Evolutionary conservation across 371 early-diverging fungal genomes (phyloP).

Genomic region (Mortierella sp.): DNA sequence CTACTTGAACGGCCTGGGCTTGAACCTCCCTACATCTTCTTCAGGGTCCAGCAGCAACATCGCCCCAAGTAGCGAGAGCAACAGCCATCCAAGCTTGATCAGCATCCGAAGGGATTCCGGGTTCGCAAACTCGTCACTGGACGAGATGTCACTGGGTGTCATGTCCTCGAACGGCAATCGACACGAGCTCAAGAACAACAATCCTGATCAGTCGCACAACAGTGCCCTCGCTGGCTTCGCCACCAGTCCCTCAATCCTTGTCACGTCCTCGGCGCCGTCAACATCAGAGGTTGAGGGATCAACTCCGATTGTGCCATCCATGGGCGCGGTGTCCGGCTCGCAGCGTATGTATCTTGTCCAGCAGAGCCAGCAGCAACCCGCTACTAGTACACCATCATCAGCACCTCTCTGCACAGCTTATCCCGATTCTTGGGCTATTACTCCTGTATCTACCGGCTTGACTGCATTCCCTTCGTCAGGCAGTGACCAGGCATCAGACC

Average conservation of each 20-base stretch:
- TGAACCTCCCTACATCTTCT: conserved; percentile 5
- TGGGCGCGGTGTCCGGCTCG: conserved; percentile 20
- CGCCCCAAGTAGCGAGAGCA: not conserved
- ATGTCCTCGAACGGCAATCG: conserved; percentile 21
- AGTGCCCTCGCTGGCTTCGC: not conserved
- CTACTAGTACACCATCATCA: not conserved
- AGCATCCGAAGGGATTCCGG: conserved; percentile 34
- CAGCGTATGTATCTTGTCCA: conserved; percentile 19
- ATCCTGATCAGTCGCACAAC: too few species aligned
- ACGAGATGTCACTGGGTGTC: conserved; percentile 32
- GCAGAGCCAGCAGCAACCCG: conserved; percentile 20
- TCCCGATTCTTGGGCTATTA: conserved; percentile 13
- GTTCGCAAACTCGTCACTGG: conserved; percentile 17
- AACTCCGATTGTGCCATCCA: conserved; percentile 28
- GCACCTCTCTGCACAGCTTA: conserved; percentile 5
- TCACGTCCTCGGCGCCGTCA: conserved; percentile 19
- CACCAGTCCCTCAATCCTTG: conserved; percentile 22
- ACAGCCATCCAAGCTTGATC: conserved; percentile 4
- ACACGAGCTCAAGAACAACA: not conserved
- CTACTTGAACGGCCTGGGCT: conserved; percentile 11
- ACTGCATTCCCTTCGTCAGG: conserved; percentile 3
- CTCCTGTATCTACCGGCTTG: conserved; percentile 2
- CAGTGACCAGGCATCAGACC: not conserved
- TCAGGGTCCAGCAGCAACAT: not conserved
- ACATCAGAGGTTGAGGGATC: conserved; percentile 11